Base-by-base conservation (phyloP, 768 basidiomycete species). In the Pholiota molesta region DNA sequence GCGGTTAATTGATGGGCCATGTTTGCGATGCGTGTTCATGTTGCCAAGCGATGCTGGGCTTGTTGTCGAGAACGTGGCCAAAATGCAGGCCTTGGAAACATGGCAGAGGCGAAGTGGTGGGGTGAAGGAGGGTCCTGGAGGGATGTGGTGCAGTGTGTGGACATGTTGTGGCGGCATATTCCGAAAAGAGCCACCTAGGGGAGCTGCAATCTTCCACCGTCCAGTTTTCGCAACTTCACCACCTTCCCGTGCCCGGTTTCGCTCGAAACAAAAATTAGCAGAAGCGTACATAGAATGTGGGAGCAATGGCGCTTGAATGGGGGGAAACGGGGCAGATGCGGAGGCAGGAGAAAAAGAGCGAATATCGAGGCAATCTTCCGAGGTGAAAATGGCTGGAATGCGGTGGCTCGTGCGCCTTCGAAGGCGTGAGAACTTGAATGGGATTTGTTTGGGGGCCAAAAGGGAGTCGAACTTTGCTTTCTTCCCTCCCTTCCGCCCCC, bases 351-450 rank as follows among this genome's bases (percentile, higher is more conserved):
- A 49, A 49, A 68, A 63, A 58, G 62, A 64, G 66, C 65, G 71
- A 72, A 73, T 71, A 72, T 73, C 72, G 69, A 59, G 23, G 55
- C 78, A 79, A 82, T 79, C 79, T 81, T 82, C 81, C 79, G 73
- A 79, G 78, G 72, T 73, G 70, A 69, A 80, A 80, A 77, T 73
- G 72, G 78, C 75, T 79, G 77, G 77, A 81, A 73, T 79, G 68
- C 70, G 70, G 68, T 80, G 81, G 80, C 79, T 79, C 78, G 80
- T 80, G 81, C 81, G 80, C 77, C 65, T 74, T 74, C 62, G 60
- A 58, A 63, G 72, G 73, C 82, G 82, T 82, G 82, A 80, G 81
- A 82, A 83, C 70, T 72, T 77, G 65, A 69, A 71, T 54, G 67
- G 71, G 64, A 66, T 68, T 73, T 70, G 69, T 69, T 75, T 74